These are phyloP conservation scores for Asterochloris sp. DNA, from an alignment of 139 green algal species.

Conservation along the genomic window DNA sequence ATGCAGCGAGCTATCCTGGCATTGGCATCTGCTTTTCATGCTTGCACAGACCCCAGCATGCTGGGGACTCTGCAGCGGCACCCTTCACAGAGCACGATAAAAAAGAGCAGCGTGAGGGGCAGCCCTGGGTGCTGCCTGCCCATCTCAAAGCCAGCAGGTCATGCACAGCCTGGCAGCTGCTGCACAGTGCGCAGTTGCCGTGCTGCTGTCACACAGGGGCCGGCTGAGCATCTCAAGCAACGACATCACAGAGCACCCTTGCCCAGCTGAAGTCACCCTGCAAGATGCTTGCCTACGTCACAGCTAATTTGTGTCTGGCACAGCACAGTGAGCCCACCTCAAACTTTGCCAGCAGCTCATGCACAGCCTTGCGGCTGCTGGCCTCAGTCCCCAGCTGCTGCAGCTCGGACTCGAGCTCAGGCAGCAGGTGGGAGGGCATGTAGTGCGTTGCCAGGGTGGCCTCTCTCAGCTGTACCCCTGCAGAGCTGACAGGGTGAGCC, in stretches of 20 bases:
- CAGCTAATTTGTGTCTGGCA: background rate
- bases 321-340: conserved; percentile 10
- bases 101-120: background rate
- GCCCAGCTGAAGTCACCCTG: no score
- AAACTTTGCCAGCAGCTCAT: conserved; percentile 16
- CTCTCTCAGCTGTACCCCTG: conserved; percentile 62
- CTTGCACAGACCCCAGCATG: no score
- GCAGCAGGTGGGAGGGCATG: conserved; percentile 54
- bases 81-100: background rate
- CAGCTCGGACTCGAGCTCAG: conserved; percentile 41
- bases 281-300: background rate
- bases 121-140: background rate
- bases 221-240: no score
- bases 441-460: conserved; percentile 85
- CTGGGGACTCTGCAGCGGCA: background rate
- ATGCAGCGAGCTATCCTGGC: background rate
- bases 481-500: background rate
- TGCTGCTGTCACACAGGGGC: no score
- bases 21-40: background rate
- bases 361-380: conserved; percentile 7
- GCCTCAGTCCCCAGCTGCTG: conserved; percentile 14
- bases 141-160: background rate
- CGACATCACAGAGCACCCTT: no score
- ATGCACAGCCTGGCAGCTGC: background rate
- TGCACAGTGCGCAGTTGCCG: background rate